A percentile compares a stretch with the other conserved stretches of the same genome.
Conservation (phyloP, 2,329 filamentous ascomycete genomes). For the Rhynchosporium graminicola region DNA sequence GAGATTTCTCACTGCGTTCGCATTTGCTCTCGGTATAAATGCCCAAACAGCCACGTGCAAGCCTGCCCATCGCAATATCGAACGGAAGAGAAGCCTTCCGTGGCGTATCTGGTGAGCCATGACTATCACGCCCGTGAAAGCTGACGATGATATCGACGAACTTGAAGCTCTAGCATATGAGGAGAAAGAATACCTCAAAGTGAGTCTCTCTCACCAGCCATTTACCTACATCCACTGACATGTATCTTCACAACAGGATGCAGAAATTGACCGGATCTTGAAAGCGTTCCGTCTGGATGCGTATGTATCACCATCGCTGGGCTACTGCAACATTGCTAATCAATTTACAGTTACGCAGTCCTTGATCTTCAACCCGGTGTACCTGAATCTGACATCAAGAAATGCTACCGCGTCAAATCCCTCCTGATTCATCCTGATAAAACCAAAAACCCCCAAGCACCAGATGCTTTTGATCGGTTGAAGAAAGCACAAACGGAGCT, state of each 20-base stretch:
- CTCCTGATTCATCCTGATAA: constrained; percentile 99
- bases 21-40: no score
- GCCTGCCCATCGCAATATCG: constrained; percentile 9
- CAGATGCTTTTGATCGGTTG: constrained; percentile 93
- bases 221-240: constrained; percentile 20
- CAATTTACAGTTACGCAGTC: constrained; percentile 73
- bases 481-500: constrained; percentile 92
- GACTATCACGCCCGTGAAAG: constrained; percentile 36
- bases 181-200: constrained; percentile 89
- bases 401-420: constrained; percentile 94
- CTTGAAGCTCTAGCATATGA: constrained; percentile 81
- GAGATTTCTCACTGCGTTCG: no score
- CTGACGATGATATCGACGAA: constrained; percentile 66
- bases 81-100: constrained; percentile 22
- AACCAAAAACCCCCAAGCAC: constrained; percentile 84
- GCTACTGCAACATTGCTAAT: constrained; percentile 11
- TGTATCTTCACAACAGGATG: constrained; percentile 60
- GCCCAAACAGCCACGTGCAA: no score
- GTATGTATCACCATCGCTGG: constrained; percentile 44
- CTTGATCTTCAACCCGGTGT: constrained; percentile 95
- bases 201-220: constrained; percentile 40
- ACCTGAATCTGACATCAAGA: constrained; percentile 93
- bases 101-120: constrained; percentile 38
- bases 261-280: constrained; percentile 92
- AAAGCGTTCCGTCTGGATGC: constrained; percentile 82